A percentile compares a stretch with the other conserved stretches of the same genome.
Evolutionary conservation across 257 asterid genomes (phyloP).

Genomic region (Ilex aquifolium): DNA sequence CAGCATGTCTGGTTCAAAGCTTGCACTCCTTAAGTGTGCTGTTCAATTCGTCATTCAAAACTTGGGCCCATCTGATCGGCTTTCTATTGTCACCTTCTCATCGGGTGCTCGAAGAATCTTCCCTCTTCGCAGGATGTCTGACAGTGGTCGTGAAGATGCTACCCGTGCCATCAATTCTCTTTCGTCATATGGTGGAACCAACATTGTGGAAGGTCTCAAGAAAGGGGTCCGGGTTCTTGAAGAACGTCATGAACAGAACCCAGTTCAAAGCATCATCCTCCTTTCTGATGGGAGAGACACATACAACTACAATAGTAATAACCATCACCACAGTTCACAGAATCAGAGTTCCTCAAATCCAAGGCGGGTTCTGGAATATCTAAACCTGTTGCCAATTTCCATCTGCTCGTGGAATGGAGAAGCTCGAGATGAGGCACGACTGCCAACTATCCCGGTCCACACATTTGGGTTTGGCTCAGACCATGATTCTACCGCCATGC

Average conservation of each 20-base stretch:
- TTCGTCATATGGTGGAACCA: conserved; percentile 24
- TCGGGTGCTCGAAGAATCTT: conserved; percentile 20
- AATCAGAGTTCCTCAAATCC: neutral
- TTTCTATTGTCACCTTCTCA: conserved; percentile 30
- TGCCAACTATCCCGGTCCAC: conserved; percentile 22
- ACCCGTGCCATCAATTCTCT: conserved; percentile 21
- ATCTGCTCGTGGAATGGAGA: conserved; percentile 15
- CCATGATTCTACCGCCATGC: conserved; percentile 38
- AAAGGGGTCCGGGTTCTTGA: conserved; percentile 29
- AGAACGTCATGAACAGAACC: conserved; percentile 25
- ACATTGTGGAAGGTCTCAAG: conserved; percentile 26
- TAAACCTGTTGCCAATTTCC: conserved; percentile 20
- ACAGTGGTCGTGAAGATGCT: conserved; percentile 31
- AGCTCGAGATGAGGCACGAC: neutral
- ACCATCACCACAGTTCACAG: neutral
- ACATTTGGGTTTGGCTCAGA: conserved; percentile 42
- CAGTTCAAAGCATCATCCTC: conserved; percentile 29
- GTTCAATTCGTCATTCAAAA: conserved; percentile 27
- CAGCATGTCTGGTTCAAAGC: conserved; percentile 36
- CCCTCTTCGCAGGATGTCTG: conserved; percentile 33
- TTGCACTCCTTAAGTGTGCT: conserved; percentile 25
- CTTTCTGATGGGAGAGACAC: conserved; percentile 42
- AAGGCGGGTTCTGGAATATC: conserved; percentile 11
- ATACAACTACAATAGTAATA: neutral
- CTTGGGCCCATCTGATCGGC: conserved; percentile 29